Evolutionary conservation across 306 rosid genomes (phyloP), one percentile per base, ranked within the genome.

Genomic region (Cicer bijugum): DNA sequence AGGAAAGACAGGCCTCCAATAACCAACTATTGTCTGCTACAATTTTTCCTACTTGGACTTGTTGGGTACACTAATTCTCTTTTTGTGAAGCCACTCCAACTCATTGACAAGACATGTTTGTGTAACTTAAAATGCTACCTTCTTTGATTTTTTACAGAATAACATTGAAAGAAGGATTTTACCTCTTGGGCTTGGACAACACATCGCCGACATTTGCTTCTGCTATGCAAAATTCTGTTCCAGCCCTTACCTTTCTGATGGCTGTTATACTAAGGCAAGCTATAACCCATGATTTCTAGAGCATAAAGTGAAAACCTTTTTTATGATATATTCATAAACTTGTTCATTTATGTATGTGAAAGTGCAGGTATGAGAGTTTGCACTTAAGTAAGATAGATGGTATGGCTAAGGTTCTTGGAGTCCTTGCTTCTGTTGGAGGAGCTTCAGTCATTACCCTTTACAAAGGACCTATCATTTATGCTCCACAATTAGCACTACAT

Each of bases 241-340:
- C 97, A 4, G 95, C 97, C 46, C 81, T 89, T 12, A 91, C 97
- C n/a, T 89, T 89, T 76, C 89, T 91, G 50, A 83, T 91, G 89
- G 90, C 97, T 11, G 88, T 61, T 0, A 7, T 86, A 16, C 84
- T 88, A 76, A 74, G 96, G 92, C 85, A 84, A 81, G 85, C 12
- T 44, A 48, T 12, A 68, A 48, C 53, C 64, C 77, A 28, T 47
- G 10, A 38, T 17, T 51, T 23, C 57, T 78, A 35, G 42, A 71
- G n/a, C 8, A 46, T 63, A 70, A 12, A 12, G 10, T 33, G 33
- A 7, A 69, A 40, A 33, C 0, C 43, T 20, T 38, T 28, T 38
- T 1, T 8, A 67, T 67, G 60, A 50, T 14, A 39, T 38, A 39
- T 4, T 71, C 6, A 47, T 63, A 35, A 63, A 67, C 38, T 40